phyloP scores from a whole-genome alignment of 2,329 filamentous ascomycete genomes.

The Verticillium tricorpus region DNA sequence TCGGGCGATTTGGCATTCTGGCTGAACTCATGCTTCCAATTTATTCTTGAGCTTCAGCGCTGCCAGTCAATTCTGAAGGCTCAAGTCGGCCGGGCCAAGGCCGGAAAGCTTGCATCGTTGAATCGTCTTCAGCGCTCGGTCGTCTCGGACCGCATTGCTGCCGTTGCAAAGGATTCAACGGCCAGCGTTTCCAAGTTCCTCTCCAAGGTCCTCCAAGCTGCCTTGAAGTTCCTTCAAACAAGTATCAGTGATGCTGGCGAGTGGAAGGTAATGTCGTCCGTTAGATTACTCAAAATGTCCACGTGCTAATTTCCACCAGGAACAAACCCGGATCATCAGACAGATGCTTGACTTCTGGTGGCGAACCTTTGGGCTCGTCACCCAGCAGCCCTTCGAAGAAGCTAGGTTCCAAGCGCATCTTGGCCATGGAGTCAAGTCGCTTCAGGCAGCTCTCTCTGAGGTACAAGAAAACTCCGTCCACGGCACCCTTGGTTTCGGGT shows the following conservation, averaged over 20 bases:
- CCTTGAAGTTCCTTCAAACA: slow-evolving; percentile 39
- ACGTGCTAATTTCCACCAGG: slow-evolving; percentile 10
- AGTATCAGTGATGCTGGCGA: slow-evolving; percentile 18
- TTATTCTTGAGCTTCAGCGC: slow-evolving; percentile 37
- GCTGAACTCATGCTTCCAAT: slow-evolving; percentile 49
- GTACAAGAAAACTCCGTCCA: slow-evolving; percentile 18
- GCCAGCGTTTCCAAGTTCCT: slow-evolving; percentile 49
- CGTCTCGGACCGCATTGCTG: slow-evolving; percentile 47
- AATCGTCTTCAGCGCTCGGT: slow-evolving; percentile 59
- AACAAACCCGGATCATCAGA: slow-evolving; percentile 28
- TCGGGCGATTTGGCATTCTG: slow-evolving; percentile 33
- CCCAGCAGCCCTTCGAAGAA: slow-evolving; percentile 49
- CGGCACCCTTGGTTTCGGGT: slow-evolving; percentile 30
- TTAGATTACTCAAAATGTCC: background rate
- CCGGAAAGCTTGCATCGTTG: slow-evolving; percentile 47
- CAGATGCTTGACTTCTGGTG: slow-evolving; percentile 49
- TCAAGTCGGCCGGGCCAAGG: slow-evolving; percentile 36
- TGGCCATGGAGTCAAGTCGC: slow-evolving; percentile 39
- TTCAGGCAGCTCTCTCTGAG: slow-evolving; percentile 28
- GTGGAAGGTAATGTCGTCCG: slow-evolving; percentile 23
- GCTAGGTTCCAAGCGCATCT: slow-evolving; percentile 61
- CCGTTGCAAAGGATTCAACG: slow-evolving; percentile 58
- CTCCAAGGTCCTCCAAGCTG: slow-evolving; percentile 30
- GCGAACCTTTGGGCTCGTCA: slow-evolving; percentile 45
- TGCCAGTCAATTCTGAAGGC: slow-evolving; percentile 36